Conservation (phyloP, 331 rosid species). For the Acacia pycnantha region DNA sequence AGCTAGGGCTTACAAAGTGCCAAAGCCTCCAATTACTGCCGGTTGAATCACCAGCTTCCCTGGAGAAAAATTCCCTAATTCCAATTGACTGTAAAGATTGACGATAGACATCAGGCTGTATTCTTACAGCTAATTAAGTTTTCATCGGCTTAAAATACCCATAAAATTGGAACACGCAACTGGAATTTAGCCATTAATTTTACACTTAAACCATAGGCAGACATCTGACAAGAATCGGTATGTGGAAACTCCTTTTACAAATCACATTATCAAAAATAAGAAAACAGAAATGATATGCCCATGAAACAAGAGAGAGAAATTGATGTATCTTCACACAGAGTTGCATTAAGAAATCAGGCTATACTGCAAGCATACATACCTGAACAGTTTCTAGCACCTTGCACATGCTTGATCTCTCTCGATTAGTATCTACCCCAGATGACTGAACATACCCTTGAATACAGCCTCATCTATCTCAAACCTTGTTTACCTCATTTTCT, state of each 20-base stretch:
- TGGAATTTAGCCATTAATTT: slow-evolving; percentile 1
- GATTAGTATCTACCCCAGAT: slow-evolving; percentile 37
- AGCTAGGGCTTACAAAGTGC: slow-evolving; percentile 8
- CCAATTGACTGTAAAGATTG: slow-evolving; percentile 1
- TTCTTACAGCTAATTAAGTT: neutral
- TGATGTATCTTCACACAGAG: neutral
- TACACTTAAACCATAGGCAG: slow-evolving; percentile 5
- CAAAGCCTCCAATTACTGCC: slow-evolving; percentile 9
- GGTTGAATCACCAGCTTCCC: slow-evolving; percentile 3
- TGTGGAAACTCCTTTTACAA: slow-evolving; percentile 7
- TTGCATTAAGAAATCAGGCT: slow-evolving; percentile 27
- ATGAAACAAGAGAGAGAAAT: neutral
- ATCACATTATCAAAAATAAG: slow-evolving; percentile 20
- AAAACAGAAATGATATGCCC: slow-evolving; percentile 2
- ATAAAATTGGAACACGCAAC: neutral
- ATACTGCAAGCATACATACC: slow-evolving; percentile 39
- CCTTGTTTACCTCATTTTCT: slow-evolving; percentile 36
- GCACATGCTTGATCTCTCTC: slow-evolving; percentile 41
- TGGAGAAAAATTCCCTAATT: slow-evolving; percentile 14
- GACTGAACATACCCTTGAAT: slow-evolving; percentile 38
- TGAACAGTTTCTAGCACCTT: slow-evolving; percentile 41
- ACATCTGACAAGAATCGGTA: neutral
- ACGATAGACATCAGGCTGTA: neutral
- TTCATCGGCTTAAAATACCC: neutral
- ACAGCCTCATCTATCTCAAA: slow-evolving; percentile 32